Evolutionary conservation across 495 filamentous ascomycete species (phyloP), one percentile per base, ranked within the genome.

Genomic region (Aspergillus sclerotioniger): DNA sequence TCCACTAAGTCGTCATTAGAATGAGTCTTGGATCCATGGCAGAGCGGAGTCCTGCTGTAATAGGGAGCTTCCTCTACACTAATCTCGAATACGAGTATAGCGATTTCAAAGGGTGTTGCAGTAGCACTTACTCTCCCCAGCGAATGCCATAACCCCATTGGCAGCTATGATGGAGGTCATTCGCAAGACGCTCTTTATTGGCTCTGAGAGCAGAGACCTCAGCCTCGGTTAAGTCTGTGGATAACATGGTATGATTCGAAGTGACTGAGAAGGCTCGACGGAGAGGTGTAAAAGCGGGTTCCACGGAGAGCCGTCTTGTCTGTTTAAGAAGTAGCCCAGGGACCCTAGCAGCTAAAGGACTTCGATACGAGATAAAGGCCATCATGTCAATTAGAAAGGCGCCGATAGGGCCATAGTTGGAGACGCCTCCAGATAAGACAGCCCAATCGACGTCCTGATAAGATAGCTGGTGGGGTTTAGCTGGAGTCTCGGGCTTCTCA

Each of bases 101-200:
- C 2, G 32, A 37, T 10, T n/a, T 21, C 45, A 25, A 17, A 53
- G 10, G 44, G 44, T 12, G 8, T 9, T 19, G 47, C 25, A 13
- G 21, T 13, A 19, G 17, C 35, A 71, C 83, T 70, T 76, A 87
- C 84, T 81, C 71, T 70, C 85, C 85, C 83, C 84, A 89, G 65
- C 80, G 67, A 51, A 85, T 79, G 3, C 84, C 85, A 56, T 68
- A 77, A 5, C 86, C 86, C 83, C 83, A 91, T 74, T 87, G 76
- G 63, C 83, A 88, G 3, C 83, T 88, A 43, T 83, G 64, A 65
- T 90, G 88, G 20, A 90, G 75, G 53, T 84, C 80, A 17, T 75
- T 69, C 60, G 84, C 82, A 61, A 91, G 72, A 56, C 86, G 75
- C 5, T 80, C 75, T 57, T 80, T 76, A 63, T 87, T 80, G 51